Conservation (phyloP, 108 stramenopile genomes). For the Chaetoceros muelleri region DNA sequence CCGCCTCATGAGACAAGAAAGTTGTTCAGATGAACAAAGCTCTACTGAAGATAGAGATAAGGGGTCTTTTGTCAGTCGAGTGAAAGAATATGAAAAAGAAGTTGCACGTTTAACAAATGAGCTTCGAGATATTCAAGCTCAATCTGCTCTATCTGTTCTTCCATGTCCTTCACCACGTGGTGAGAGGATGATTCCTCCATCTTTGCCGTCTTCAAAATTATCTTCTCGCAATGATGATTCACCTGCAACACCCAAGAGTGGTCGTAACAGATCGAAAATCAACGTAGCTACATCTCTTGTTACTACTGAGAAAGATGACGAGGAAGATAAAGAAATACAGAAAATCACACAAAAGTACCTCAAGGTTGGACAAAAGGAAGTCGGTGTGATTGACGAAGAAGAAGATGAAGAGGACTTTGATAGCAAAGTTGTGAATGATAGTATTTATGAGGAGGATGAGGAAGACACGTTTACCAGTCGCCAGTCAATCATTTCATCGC, state of each 20-base stretch:
- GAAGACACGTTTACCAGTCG: neutral
- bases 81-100: neutral
- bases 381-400: neutral
- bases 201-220: neutral
- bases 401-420: constrained; percentile 25
- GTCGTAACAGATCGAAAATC: neutral
- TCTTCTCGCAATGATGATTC: too few relatives aligned
- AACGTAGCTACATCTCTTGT: neutral
- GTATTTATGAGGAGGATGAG: constrained; percentile 4
- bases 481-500: constrained; percentile 7
- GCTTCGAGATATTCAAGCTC: neutral
- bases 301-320: constrained; percentile 9
- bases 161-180: neutral
- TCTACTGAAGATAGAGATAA: neutral
- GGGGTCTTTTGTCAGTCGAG: neutral
- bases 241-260: neutral
- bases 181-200: neutral
- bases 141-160: neutral
- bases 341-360: constrained; percentile 5
- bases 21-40: neutral
- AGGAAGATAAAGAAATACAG: constrained; percentile 5
- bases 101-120: neutral
- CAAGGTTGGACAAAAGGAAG: neutral
- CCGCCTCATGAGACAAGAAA: neutral
- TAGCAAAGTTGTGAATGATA: neutral